phyloP scores from a whole-genome alignment of 2,329 filamentous ascomycete genomes.

The Aspergillus sp. region DNA sequence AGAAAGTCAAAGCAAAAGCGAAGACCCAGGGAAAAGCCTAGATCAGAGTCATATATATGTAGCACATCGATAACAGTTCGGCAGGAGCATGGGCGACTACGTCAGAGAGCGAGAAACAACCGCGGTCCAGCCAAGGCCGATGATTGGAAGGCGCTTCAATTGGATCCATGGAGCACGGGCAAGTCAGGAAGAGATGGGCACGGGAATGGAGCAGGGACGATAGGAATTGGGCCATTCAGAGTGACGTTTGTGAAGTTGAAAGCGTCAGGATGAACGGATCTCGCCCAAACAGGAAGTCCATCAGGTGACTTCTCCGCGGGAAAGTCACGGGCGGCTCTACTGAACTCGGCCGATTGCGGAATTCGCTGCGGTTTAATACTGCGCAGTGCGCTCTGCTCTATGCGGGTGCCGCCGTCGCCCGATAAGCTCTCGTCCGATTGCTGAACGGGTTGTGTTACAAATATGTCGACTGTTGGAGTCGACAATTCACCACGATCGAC shows the following conservation, averaged over 20 bases:
- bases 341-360: conserved; percentile 5
- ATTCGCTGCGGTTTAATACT: neutral
- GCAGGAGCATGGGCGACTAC: conserved; percentile 6
- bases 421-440: conserved; percentile 7
- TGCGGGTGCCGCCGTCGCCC: conserved; percentile 5
- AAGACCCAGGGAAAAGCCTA: conserved; percentile 5
- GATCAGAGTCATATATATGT: conserved; percentile 14
- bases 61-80: conserved; percentile 6
- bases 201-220: conserved; percentile 5
- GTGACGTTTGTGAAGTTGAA: neutral
- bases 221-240: conserved; percentile 12
- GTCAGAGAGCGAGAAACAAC: conserved; percentile 16
- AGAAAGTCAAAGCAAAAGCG: neutral
- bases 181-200: conserved; percentile 1
- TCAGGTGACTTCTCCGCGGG: conserved; percentile 25
- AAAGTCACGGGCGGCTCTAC: conserved; percentile 5
- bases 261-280: conserved; percentile 11
- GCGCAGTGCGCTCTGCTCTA: neutral
- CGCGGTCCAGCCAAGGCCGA: conserved; percentile 22
- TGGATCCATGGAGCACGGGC: conserved; percentile 6
- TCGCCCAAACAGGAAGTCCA: neutral
- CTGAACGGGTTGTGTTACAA: neutral
- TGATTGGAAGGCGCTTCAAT: neutral
- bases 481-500: neutral
- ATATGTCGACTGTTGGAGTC: neutral